phyloP scores from a whole-genome alignment of 2,329 filamentous ascomycete species.

The Phyllosticta citrichinensis region DNA sequence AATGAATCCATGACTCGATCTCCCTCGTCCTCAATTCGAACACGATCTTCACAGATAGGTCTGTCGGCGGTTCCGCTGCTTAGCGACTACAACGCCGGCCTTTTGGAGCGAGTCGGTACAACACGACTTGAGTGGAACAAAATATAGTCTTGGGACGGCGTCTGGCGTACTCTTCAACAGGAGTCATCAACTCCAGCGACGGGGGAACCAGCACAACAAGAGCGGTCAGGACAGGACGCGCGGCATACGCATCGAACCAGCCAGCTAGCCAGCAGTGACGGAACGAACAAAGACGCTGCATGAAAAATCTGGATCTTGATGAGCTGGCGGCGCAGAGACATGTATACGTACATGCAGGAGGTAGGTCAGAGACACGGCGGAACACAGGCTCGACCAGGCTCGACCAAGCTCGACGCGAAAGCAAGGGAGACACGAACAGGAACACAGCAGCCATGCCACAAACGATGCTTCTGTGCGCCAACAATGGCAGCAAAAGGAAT shows the following conservation, averaged over 20 bases:
- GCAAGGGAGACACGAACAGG: neutral
- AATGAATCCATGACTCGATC: too few relatives aligned
- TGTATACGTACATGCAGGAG: neutral
- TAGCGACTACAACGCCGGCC: too few relatives aligned
- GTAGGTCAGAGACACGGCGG: neutral
- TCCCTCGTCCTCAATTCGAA: too few relatives aligned
- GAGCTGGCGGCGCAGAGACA: neutral
- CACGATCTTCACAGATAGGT: too few relatives aligned
- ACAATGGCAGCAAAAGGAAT: neutral
- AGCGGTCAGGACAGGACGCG: neutral
- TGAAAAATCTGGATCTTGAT: neutral
- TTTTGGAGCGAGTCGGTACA: too few relatives aligned
- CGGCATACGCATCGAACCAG: neutral
- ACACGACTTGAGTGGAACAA: too few relatives aligned
- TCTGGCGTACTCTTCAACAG: neutral
- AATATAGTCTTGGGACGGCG: too few relatives aligned
- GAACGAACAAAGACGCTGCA: neutral
- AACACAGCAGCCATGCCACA: neutral
- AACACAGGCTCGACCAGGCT: neutral
- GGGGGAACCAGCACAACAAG: neutral
- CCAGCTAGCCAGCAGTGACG: neutral
- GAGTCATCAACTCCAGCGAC: neutral
- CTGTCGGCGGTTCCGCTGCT: too few relatives aligned
- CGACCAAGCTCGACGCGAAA: neutral
- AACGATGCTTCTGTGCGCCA: neutral